A percentile compares a stretch with the other conserved stretches of the same genome.
Conservation (phyloP, 2,329 filamentous ascomycete genomes). For the Apiospora hydei region DNA sequence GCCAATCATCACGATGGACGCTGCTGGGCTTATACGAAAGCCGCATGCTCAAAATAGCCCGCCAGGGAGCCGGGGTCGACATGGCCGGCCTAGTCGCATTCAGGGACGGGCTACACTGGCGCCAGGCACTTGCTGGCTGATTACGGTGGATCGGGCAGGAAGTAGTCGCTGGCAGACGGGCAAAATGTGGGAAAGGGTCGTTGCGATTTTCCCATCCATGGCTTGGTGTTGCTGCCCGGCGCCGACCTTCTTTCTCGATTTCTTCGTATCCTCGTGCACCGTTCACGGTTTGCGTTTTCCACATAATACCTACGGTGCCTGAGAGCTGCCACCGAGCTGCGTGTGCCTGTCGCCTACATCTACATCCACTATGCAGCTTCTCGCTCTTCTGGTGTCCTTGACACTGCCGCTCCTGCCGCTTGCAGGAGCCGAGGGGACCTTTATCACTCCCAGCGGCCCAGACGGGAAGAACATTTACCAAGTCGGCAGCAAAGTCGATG, state of each 20-base stretch:
- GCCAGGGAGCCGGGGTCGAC: background rate
- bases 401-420: background rate
- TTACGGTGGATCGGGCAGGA: background rate
- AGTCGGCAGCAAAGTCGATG: background rate
- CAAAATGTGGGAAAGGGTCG: background rate
- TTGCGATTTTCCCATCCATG: background rate
- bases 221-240: background rate
- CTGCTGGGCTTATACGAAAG: background rate
- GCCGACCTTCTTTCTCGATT: background rate
- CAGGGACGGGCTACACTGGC: too few relatives aligned
- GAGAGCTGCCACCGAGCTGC: background rate
- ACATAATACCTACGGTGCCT: background rate
- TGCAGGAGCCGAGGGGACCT: background rate
- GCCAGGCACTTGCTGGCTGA: background rate
- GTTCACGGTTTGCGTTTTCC: background rate
- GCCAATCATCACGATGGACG: background rate
- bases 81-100: background rate
- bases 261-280: background rate
- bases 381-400: background rate
- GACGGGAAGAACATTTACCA: background rate
- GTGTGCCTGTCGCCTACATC: background rate
- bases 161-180: background rate
- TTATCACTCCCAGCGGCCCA: background rate
- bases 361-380: background rate
- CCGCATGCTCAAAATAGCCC: background rate